These are phyloP conservation scores for Alternaria sp. DNA, from an alignment of 2,329 filamentous ascomycete genomes.

Conservation along the genomic window DNA sequence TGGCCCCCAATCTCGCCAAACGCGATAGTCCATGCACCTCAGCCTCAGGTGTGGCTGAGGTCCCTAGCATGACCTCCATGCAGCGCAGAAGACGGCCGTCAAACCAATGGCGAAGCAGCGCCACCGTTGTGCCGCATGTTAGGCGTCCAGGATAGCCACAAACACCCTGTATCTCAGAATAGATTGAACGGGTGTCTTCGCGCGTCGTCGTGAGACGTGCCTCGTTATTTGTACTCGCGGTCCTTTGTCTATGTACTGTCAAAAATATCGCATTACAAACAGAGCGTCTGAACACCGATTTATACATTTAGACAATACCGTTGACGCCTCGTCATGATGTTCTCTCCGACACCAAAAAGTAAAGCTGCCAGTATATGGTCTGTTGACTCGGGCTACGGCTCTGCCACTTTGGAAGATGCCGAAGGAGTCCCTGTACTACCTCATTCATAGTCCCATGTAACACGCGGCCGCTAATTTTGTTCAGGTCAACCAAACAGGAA, in stretches of 20 bases:
- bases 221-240: slow-evolving; percentile 11
- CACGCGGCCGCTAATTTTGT: slow-evolving; percentile 10
- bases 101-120: slow-evolving; percentile 23
- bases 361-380: slow-evolving; percentile 43
- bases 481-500: slow-evolving; percentile 19
- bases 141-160: slow-evolving; percentile 32
- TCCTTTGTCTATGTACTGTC: slow-evolving; percentile 2
- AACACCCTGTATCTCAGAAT: slow-evolving; percentile 34
- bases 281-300: not conserved
- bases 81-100: slow-evolving; percentile 14
- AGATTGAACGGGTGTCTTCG: slow-evolving; percentile 6
- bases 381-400: slow-evolving; percentile 47
- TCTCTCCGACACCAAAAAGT: slow-evolving; percentile 32
- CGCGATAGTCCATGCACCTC: not conserved
- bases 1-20: slow-evolving; percentile 11
- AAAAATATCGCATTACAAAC: not conserved
- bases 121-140: slow-evolving; percentile 22
- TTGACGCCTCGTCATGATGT: slow-evolving; percentile 27
- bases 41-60: slow-evolving; percentile 24
- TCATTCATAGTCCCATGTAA: not conserved
- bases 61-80: slow-evolving; percentile 1
- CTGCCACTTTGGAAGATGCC: slow-evolving; percentile 29
- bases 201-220: slow-evolving; percentile 2
- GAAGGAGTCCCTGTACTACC: slow-evolving; percentile 15
- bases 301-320: slow-evolving; percentile 1